Base-by-base conservation (phyloP, 164 flowering plant species). In the Nymphaea colorata region DNA sequence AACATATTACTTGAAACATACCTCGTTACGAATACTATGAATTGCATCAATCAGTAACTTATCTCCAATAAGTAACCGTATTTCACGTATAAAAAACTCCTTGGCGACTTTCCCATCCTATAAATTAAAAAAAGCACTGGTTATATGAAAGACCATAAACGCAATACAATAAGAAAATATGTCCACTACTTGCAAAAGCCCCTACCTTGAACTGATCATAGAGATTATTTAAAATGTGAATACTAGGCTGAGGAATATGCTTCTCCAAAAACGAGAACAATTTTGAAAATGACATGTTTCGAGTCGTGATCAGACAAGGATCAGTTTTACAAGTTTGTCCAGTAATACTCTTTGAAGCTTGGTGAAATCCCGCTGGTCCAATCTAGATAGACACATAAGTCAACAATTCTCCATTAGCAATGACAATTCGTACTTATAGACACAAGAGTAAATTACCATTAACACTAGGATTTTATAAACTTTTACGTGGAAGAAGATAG, bases 171-270 rank as follows among this genome's bases (percentile, higher is more conserved):
- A 10, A 12, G 64, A 61, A 6, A 17, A 41, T 17, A 61, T 6
- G 16, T 8, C 17, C 7, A 17, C 8, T 8, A 55, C 10, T 10
- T 10, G 2, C 10, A 55, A 55, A 8, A 43, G 4, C 62, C 16
- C 18, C 62, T 73, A 79, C 87, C 82, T 72, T 78, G 69, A 10
- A 79, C 16, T 71, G 55, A 60, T 25, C 55, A 60, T 68, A 72
- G 42, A 61, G 42, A 11, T 61, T 5, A 12, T 61, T 17, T 17
- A 61, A 61, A 12, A 6, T 61, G 11, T 41, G 41, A 61, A 61
- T 8, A 17, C 7, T 17, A 6, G 18, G 7, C 10, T 17, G 64
- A 61, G 64, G 42, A 61, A 61, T 12, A 2, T 17, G 42, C 42
- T 61, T 17, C 42, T 41, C 64, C 36, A 61, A 17, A 17, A 61